These are phyloP conservation scores for Chloranthus sessilifolius DNA, from an alignment of 164 flowering plant genomes.

Conservation along the genomic window DNA sequence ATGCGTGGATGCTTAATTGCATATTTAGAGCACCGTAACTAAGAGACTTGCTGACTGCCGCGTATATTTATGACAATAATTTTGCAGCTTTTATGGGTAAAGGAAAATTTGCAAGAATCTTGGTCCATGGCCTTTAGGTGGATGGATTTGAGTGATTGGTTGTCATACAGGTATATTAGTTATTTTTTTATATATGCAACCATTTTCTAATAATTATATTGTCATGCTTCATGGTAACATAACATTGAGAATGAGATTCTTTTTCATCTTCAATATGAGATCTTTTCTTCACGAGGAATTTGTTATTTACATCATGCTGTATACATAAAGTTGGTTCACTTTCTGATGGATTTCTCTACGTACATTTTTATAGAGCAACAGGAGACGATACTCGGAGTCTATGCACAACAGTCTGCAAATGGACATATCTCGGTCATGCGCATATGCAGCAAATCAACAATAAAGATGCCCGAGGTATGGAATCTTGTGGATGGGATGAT, in stretches of 20 bases:
- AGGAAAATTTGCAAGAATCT: constrained; percentile 90
- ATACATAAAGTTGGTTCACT: constrained; percentile 3
- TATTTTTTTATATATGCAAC: background rate
- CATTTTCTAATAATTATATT: constrained; percentile 6
- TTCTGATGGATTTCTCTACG: background rate
- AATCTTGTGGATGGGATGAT: constrained; percentile 99
- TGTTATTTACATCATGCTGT: no score
- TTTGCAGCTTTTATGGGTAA: constrained; percentile 95
- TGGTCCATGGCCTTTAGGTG: constrained; percentile 96
- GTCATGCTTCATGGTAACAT: no score
- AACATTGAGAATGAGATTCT: no score
- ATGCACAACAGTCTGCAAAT: constrained; percentile 98
- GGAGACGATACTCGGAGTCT: constrained; percentile 97
- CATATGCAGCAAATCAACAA: constrained; percentile 75
- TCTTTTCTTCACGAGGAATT: no score
- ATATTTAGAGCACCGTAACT: no score
- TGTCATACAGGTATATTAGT: constrained; percentile 67
- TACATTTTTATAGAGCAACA: constrained; percentile 63
- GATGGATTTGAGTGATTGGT: constrained; percentile 99
- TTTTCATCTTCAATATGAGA: no score
- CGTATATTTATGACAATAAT: no score
- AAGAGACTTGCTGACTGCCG: no score
- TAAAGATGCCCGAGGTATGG: constrained; percentile 76
- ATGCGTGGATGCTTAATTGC: no score
- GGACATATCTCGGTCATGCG: constrained; percentile 99